Conservation (phyloP, 306 rosid genomes). For the Glycyrrhiza uralensis region DNA sequence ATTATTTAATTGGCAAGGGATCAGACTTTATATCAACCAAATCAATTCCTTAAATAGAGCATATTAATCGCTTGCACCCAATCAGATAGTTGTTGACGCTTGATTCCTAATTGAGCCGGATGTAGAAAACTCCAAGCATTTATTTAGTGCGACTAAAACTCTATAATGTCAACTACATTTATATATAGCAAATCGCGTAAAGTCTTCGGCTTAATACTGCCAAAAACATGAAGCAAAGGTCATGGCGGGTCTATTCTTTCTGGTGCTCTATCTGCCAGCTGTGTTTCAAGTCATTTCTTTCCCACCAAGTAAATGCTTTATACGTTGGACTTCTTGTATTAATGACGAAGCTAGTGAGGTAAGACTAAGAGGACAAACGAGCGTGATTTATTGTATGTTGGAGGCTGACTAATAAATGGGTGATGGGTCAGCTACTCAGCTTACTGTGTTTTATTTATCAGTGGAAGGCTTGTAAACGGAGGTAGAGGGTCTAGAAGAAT, state of each 20-base stretch:
- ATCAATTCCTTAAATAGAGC: too few relatives aligned
- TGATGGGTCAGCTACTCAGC: not conserved
- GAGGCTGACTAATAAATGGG: not conserved
- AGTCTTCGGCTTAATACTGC: not conserved
- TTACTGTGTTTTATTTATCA: not conserved
- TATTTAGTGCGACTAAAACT: not conserved
- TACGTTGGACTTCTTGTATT: not conserved
- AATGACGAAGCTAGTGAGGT: not conserved
- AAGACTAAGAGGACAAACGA: not conserved
- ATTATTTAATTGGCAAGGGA: too few relatives aligned
- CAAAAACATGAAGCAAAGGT: not conserved
- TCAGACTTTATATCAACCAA: too few relatives aligned
- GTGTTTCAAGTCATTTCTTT: not conserved
- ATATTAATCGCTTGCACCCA: too few relatives aligned
- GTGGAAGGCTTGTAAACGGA: not conserved
- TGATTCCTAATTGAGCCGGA: not conserved
- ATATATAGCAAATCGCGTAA: too few relatives aligned
- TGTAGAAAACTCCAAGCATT: not conserved
- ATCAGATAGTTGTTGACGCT: not conserved
- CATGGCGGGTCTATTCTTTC: not conserved
- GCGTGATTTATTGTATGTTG: not conserved
- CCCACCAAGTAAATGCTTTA: not conserved
- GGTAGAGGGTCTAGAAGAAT: not conserved
- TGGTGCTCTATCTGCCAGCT: not conserved
- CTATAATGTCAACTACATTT: not conserved